Evolutionary conservation across 331 rosid species (phyloP), one percentile per base, ranked within the genome.

Genomic region (Telfairia occidentalis): DNA sequence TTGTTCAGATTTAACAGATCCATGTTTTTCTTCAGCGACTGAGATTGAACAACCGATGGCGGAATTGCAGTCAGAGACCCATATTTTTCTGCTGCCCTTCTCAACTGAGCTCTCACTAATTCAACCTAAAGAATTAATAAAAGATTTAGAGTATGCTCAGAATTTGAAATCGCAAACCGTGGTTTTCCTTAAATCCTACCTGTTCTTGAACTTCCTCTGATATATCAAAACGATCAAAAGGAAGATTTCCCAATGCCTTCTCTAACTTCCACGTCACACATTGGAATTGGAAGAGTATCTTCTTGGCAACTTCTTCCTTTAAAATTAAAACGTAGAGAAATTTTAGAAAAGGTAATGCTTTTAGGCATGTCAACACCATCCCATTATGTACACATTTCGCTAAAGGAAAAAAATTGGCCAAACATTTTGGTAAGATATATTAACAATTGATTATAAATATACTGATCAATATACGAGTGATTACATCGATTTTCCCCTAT

Each of bases 141-240:
- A 29, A 45, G 75, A 77, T 24, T 37, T 63, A 76, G 26, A 50
- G 50, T 30, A 29, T 35, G 75, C 8, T 28, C 46, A 35, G 49
- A 61, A 79, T 63, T 55, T 67, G 77, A 64, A 42, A 54, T 30
- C 29, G 30, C 45, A 26, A 73, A 79, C 5, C 21, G 9, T 58
- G 67, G 38, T 69, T 38, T 32, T 55, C 42, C 50, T 63, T 73
- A 80, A 65, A 74, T 76, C 80, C 57, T 78, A 95, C 98, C 97
- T 94, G 97, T 81, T 94, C 98, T 76, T 83, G 85, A 78, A 94
- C 98, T 86, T 94, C 98, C 85, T 84, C 97, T 3, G 97, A 94
- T 74, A 94, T 86, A 70, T 88, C 91, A 59, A 85, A 85, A 74
- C 69, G 82, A 45, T 85, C 92, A 77, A 82, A 92, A 4, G 96